phyloP scores from a whole-genome alignment of 495 filamentous ascomycete species.

The Lindgomyces ingoldianus region DNA sequence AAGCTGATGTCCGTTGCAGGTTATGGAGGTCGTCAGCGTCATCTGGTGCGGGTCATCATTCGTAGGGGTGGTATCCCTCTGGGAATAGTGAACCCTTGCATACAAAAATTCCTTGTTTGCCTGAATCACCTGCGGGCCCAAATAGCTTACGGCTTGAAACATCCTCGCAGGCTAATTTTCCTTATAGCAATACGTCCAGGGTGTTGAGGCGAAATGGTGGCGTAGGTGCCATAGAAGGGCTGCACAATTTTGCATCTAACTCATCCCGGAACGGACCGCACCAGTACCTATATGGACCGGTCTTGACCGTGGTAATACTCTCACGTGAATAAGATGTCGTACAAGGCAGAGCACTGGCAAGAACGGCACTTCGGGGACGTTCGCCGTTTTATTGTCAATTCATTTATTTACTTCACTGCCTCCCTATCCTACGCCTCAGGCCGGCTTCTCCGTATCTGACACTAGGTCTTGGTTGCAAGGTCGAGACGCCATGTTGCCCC shows the following conservation, averaged over 20 bases:
- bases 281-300: neutral
- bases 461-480: neutral
- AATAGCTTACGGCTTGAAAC: neutral
- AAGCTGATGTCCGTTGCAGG: neutral
- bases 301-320: neutral
- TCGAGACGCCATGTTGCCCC: neutral
- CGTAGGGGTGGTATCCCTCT: neutral
- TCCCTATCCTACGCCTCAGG: neutral
- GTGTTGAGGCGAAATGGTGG: neutral
- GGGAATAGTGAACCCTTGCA: neutral
- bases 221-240: neutral
- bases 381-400: neutral
- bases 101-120: conserved; percentile 1
- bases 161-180: neutral
- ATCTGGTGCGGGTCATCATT: neutral
- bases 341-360: neutral
- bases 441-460: neutral
- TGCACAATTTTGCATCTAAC: neutral
- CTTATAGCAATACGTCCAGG: neutral
- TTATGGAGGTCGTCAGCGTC: neutral
- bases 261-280: neutral
- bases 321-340: neutral
- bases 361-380: neutral
- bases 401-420: neutral
- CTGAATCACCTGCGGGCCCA: neutral